Percentiles rank a stretch among this genome's conserved stretches.
Evolutionary conservation across 78 protist genomes (phyloP).

Genomic region (Dictyostelium purpureum): DNA sequence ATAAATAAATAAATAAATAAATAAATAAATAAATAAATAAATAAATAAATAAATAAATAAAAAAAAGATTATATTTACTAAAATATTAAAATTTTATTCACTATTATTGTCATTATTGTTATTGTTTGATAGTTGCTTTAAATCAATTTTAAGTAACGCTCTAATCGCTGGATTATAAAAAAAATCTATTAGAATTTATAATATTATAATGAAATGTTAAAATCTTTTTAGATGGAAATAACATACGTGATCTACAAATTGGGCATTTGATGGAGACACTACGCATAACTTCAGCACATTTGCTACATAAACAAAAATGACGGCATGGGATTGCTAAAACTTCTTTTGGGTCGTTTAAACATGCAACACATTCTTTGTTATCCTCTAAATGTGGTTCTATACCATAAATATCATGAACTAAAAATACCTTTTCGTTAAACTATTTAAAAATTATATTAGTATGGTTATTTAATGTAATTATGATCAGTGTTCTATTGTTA

Average conservation of each 20-base stretch:
- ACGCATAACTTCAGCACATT: slow-evolving; percentile 71
- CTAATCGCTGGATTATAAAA: not conserved
- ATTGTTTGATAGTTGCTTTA: not conserved
- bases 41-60: no score
- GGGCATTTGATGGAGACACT: slow-evolving; percentile 51
- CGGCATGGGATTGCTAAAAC: slow-evolving; percentile 66
- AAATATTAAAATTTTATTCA: no score
- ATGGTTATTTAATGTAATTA: no score
- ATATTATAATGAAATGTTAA: not conserved
- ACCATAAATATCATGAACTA: slow-evolving; percentile 76
- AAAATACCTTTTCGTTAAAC: slow-evolving; percentile 19
- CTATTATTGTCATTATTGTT: not conserved
- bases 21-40: no score
- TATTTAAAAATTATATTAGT: not conserved
- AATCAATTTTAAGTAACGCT: slow-evolving; percentile 13
- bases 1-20: no score
- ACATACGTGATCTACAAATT: slow-evolving; percentile 74
- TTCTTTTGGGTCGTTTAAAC: slow-evolving; percentile 62
- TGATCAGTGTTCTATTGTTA: not conserved
- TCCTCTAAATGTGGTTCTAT: not conserved
- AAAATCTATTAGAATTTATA: not conserved
- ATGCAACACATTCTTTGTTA: slow-evolving; percentile 36
- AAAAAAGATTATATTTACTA: no score
- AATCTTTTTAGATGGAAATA: no score
- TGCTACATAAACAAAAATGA: slow-evolving; percentile 57